phyloP scores from a whole-genome alignment of 805 yeast genomes.

The Metschnikowia similis region DNA sequence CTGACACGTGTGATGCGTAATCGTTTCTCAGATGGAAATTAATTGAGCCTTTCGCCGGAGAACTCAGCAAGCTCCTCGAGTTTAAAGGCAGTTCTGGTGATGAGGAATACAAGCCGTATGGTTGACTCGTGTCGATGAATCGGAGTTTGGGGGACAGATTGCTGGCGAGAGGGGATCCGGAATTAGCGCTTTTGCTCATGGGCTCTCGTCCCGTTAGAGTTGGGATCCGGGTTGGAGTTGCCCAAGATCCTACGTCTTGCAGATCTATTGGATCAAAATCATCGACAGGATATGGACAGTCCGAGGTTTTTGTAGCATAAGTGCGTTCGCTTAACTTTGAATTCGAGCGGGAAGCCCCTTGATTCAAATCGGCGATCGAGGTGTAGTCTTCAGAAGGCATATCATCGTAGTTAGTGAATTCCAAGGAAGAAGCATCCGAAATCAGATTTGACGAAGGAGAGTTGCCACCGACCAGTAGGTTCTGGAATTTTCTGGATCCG shows the following conservation, averaged over 20 bases:
- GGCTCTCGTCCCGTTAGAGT: slow-evolving; percentile 8
- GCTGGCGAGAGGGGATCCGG: background rate
- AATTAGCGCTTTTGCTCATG: background rate
- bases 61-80: slow-evolving; percentile 11
- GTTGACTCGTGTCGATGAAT: slow-evolving; percentile 5
- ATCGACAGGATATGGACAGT: slow-evolving; percentile 9
- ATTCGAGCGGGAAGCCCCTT: background rate
- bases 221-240: slow-evolving; percentile 16
- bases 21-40: slow-evolving; percentile 6
- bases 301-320: background rate
- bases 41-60: slow-evolving; percentile 14
- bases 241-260: slow-evolving; percentile 1
- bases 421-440: slow-evolving; percentile 1
- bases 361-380: background rate
- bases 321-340: background rate
- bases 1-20: slow-evolving; percentile 13
- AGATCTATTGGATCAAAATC: slow-evolving; percentile 6
- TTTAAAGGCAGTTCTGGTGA: slow-evolving; percentile 15
- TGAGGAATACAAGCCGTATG: slow-evolving; percentile 7
- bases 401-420: slow-evolving; percentile 1
- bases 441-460: slow-evolving; percentile 7
- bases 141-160: slow-evolving; percentile 7
- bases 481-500: slow-evolving; percentile 12
- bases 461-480: slow-evolving; percentile 15
- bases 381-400: background rate